Percentiles rank a stretch among this genome's conserved stretches.
These are phyloP conservation scores for Eimeria brunetti DNA, from an alignment of 169 alveolate species.

Conservation along the genomic window DNA sequence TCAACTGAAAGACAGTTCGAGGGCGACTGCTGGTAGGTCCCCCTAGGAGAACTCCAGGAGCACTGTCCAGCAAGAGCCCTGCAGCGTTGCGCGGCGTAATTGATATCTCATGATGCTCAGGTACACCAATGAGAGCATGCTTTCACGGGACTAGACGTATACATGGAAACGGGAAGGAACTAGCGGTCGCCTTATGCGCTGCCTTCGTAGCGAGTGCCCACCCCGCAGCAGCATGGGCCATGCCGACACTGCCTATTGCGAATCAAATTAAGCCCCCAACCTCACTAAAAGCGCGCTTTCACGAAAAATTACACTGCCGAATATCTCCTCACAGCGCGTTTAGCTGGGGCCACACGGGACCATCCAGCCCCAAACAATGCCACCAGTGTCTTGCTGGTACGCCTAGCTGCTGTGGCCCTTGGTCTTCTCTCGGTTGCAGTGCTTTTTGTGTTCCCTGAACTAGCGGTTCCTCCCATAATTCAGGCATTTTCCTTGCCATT, in stretches of 20 bases:
- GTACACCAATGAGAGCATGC: neutral
- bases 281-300: neutral
- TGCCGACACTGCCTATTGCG: neutral
- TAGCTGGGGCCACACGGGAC: neutral
- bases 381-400: neutral
- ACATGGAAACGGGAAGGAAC: neutral
- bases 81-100: neutral
- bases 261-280: neutral
- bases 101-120: neutral
- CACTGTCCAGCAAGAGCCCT: neutral
- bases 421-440: no score
- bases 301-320: neutral
- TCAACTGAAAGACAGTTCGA: neutral
- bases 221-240: neutral
- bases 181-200: neutral
- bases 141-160: neutral
- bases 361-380: slow-evolving; percentile 30
- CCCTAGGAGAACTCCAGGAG: neutral
- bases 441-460: no score
- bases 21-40: neutral
- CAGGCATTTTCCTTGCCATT: no score
- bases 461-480: no score
- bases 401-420: no score
- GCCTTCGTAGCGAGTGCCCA: neutral
- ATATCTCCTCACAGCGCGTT: neutral